These are phyloP conservation scores for Phaseolus lunatus DNA, from an alignment of 306 rosid species.

Conservation along the genomic window DNA sequence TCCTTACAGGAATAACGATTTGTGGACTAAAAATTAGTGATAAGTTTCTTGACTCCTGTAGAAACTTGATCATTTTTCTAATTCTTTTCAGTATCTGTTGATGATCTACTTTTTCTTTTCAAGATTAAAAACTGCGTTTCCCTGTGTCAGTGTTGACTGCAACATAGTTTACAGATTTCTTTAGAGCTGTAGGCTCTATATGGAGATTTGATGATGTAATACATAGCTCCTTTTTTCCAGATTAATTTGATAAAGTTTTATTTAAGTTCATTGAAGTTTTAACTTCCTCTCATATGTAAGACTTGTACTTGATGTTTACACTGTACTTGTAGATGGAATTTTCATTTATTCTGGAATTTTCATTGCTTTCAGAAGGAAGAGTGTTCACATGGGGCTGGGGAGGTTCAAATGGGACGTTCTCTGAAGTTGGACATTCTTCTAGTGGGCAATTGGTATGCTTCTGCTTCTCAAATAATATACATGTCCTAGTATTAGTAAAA, in stretches of 20 bases:
- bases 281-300: constrained; percentile 39
- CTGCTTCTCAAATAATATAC: constrained; percentile 41
- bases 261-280: constrained; percentile 17
- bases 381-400: constrained; percentile 99
- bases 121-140: constrained; percentile 2
- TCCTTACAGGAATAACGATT: too few species aligned
- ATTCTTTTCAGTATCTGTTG: not conserved
- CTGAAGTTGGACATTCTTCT: constrained; percentile 83
- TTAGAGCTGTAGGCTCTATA: constrained; percentile 12
- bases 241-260: constrained; percentile 30
- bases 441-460: constrained; percentile 91
- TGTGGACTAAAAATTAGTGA: too few species aligned
- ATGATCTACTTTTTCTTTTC: not conserved
- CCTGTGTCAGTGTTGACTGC: not conserved
- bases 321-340: constrained; percentile 26
- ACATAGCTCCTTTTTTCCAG: constrained; percentile 18
- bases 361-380: constrained; percentile 63
- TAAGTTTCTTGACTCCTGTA: too few species aligned
- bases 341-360: constrained; percentile 37
- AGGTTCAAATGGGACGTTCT: constrained; percentile 93
- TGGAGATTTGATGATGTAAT: constrained; percentile 23
- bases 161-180: not conserved
- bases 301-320: constrained; percentile 39
- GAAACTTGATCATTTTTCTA: too few species aligned
- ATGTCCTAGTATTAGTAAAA: constrained; percentile 21